Percentiles rank a stretch among this genome's conserved stretches.
phyloP scores from a whole-genome alignment of 305 asterid species.

The Fraxinus angustifolia region DNA sequence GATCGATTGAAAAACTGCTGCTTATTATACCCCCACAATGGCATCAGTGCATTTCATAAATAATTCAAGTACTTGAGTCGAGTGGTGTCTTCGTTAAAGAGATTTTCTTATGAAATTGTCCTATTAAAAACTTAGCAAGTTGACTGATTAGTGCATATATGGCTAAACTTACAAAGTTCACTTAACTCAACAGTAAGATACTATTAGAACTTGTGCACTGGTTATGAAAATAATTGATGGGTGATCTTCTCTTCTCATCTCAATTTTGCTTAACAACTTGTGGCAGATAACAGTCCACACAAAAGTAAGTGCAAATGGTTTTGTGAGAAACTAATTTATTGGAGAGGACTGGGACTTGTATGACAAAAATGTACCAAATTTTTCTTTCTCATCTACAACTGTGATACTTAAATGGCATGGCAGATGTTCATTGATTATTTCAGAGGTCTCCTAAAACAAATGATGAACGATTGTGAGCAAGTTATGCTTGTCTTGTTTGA shows the following conservation, averaged over 20 bases:
- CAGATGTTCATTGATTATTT: not conserved
- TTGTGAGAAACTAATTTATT: not conserved
- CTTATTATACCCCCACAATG: not conserved
- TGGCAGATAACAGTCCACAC: not conserved
- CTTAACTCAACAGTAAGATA: not conserved
- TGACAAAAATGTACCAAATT: not conserved
- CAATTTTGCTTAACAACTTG: not conserved
- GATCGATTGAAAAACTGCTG: not conserved
- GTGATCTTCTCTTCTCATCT: not conserved
- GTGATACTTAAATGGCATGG: not conserved
- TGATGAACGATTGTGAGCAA: not conserved
- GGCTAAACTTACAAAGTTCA: not conserved
- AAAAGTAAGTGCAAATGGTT: not conserved
- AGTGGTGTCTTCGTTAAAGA: not conserved
- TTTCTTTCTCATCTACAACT: not conserved
- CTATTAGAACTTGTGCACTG: not conserved
- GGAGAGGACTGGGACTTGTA: not conserved
- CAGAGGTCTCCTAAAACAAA: not conserved
- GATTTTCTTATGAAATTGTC: not conserved
- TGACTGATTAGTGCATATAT: not conserved
- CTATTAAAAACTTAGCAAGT: not conserved
- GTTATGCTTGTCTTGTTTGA: not conserved
- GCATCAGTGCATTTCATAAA: not conserved
- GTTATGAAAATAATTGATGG: not conserved
- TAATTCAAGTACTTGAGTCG: not conserved